Base-by-base conservation (phyloP, 805 yeast genomes). In the Starmerella asiatica region DNA sequence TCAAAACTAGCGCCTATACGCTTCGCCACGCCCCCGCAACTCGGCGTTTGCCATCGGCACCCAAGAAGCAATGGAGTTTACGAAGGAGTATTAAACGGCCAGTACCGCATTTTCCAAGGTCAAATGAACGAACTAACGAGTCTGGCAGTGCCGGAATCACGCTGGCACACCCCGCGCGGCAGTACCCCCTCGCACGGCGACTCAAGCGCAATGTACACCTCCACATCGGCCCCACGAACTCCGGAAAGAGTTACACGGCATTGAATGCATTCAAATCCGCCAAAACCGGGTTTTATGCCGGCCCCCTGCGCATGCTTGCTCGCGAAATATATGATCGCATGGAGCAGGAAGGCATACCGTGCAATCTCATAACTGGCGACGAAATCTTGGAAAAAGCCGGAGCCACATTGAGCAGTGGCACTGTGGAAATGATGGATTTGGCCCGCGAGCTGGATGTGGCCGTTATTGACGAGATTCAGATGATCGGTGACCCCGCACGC, bases 191-290 rank as follows among this genome's bases (percentile, higher is more conserved):
- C 33, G 93, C 98, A 0, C 66, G 97, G 29, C 71, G 75, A 46
- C 65, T 84, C 63, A 76, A 74, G 47, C 65, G 99, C 29, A 76
- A 79, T 37, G 68, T 91, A 36, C 69, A 79, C n/a, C 71, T 91
- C 75, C 99, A 91, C 56, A 82, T 91, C 9, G 99, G 99, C 0
- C 98, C 99, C 1, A 91, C 99, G 0, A 91, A 91, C 57, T 77
- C 91, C 49, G 99, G 99, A 11, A 91, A 91, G 54, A 91, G 97
- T 0, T 81, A 82, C 55, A 70, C 72, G 35, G 94, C 97, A 0
- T 61, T 91, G 34, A 67, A 79, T 51, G 68, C 74, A 40, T 65
- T 91, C 36, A 75, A 75, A 49, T 52, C 58, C 17, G 75, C 84
- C 14, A 66, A 73, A 24, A 68, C 75, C 16, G 98, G 98, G 0